These are phyloP conservation scores for Platanthera zijinensis DNA, from an alignment of 106 monocot genomes.

Conservation along the genomic window DNA sequence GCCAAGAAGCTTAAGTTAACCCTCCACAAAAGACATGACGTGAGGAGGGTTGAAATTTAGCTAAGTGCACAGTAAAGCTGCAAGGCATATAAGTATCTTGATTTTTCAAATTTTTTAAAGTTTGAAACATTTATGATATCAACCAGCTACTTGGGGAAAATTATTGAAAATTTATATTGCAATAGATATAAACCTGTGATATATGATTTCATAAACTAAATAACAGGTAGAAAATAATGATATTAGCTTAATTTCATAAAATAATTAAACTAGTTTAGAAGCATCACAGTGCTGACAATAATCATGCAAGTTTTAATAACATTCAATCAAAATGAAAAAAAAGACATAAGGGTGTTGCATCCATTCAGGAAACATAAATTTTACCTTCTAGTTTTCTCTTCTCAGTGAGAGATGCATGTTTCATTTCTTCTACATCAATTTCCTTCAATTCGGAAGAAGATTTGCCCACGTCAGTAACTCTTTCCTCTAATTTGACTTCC, in stretches of 20 bases:
- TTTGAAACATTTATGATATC: neutral
- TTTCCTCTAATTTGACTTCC: slow-evolving; percentile 12
- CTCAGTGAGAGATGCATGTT: slow-evolving; percentile 23
- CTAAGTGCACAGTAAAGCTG: neutral
- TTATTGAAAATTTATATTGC: neutral
- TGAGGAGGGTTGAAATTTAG: neutral
- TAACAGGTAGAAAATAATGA: neutral
- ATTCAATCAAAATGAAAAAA: neutral
- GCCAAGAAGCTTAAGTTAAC: too few relatives aligned
- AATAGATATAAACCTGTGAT: neutral
- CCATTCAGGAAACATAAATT: neutral
- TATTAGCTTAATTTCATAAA: neutral
- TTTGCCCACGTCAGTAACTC: slow-evolving; percentile 10
- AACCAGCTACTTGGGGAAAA: neutral
- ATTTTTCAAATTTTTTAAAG: too few relatives aligned
- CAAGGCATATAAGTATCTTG: neutral
- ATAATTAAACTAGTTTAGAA: neutral
- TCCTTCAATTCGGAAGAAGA: slow-evolving; percentile 23
- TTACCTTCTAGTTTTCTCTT: slow-evolving; percentile 93
- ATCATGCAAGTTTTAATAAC: neutral
- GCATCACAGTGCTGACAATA: neutral
- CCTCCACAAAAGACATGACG: too few relatives aligned
- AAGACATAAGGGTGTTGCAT: too few relatives aligned
- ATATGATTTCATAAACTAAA: neutral
- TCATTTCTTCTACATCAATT: slow-evolving; percentile 18